phyloP scores from a whole-genome alignment of 2,329 filamentous ascomycete species.

The Cordyceps javanica region DNA sequence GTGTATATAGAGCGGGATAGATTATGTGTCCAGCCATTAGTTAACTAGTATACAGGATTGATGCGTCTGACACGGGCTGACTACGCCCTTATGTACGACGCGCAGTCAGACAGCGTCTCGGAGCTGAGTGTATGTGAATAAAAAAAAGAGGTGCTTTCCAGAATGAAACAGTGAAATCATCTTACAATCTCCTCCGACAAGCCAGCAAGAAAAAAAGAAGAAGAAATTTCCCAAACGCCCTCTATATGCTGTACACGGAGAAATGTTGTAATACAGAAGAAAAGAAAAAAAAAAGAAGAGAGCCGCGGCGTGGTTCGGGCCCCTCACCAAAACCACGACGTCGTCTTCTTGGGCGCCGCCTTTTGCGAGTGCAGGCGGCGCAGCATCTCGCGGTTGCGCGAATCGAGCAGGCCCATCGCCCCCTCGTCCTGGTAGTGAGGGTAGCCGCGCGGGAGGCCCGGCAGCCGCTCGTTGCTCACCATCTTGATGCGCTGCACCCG shows the following conservation, averaged over 20 bases:
- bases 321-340: slow-evolving; percentile 24
- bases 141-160: background rate
- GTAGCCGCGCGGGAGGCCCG: slow-evolving; percentile 29
- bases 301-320: background rate
- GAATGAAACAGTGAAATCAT: background rate
- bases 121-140: slow-evolving; percentile 6
- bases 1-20: background rate
- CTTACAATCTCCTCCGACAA: background rate
- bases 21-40: background rate
- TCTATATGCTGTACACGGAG: slow-evolving; percentile 8
- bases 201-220: no score
- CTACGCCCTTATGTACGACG: no score
- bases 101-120: background rate
- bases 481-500: slow-evolving; percentile 85
- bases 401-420: slow-evolving; percentile 45
- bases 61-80: no score
- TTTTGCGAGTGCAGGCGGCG: slow-evolving; percentile 46
- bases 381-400: slow-evolving; percentile 48
- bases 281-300: no score
- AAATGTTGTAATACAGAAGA: background rate
- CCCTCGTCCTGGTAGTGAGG: slow-evolving; percentile 44
- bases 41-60: background rate
- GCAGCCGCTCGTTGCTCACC: slow-evolving; percentile 46
- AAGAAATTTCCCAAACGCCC: slow-evolving; percentile 5
- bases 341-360: slow-evolving; percentile 30